A percentile compares a stretch with the other conserved stretches of the same genome.
Evolutionary conservation across 352 stramenopile genomes (phyloP).

Genomic region (Phytophthora aleatoria): DNA sequence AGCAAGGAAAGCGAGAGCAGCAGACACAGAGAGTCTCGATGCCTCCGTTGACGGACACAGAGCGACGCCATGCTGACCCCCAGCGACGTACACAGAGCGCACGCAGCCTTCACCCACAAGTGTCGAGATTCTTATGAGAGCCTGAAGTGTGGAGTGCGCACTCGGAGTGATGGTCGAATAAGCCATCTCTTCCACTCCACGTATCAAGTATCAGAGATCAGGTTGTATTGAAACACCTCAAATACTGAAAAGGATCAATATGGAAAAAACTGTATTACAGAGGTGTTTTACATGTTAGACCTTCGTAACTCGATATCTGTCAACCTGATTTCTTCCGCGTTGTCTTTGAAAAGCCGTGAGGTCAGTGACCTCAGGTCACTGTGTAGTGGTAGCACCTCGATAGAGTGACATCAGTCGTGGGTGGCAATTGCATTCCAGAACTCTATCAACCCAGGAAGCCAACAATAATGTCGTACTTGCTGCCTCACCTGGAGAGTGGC

Average conservation of each 20-base stretch:
- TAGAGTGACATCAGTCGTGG: constrained; percentile 14
- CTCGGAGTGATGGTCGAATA: constrained; percentile 28
- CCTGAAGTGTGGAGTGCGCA: constrained; percentile 8
- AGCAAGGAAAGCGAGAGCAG: constrained; percentile 18
- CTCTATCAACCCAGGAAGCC: constrained; percentile 1
- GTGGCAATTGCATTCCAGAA: constrained; percentile 8
- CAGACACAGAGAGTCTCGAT: background rate
- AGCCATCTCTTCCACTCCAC: constrained; percentile 11
- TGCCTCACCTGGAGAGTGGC: constrained; percentile 96
- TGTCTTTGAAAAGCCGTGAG: constrained; percentile 2
- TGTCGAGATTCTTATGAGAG: constrained; percentile 26
- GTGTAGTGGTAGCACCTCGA: background rate
- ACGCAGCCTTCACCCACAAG: background rate
- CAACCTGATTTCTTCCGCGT: constrained; percentile 5
- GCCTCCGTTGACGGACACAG: background rate
- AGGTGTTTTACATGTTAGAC: background rate
- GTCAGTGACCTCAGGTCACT: background rate
- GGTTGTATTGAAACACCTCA: background rate
- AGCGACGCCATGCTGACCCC: constrained; percentile 12
- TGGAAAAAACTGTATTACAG: background rate
- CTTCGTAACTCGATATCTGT: background rate
- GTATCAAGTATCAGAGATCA: constrained; percentile 2
- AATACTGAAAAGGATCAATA: background rate
- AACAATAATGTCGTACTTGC: constrained; percentile 94
- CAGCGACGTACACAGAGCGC: background rate